These are phyloP conservation scores for Scleroderma citrinum DNA, from an alignment of 768 basidiomycete genomes.

Conservation along the genomic window DNA sequence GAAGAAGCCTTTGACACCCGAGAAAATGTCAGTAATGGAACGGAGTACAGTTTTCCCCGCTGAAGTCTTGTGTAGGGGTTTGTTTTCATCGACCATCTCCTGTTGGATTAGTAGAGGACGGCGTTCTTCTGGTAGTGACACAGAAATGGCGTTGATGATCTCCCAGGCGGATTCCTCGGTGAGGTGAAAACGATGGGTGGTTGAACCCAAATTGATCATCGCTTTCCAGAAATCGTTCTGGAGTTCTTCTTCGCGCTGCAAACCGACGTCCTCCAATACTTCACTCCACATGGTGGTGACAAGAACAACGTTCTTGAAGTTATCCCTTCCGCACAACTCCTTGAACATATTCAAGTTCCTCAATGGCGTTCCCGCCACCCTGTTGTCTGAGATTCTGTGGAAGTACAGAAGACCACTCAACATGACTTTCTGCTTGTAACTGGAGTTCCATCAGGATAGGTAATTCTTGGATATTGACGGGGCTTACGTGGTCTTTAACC, in stretches of 20 bases:
- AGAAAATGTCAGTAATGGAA: background rate
- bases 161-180: slow-evolving; percentile 21
- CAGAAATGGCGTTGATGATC: slow-evolving; percentile 14
- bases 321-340: slow-evolving; percentile 16
- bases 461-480: background rate
- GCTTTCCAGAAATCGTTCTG: slow-evolving; percentile 23
- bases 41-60: slow-evolving; percentile 27
- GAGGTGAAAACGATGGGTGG: slow-evolving; percentile 16
- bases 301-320: slow-evolving; percentile 26
- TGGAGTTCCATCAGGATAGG: background rate
- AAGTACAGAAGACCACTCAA: slow-evolving; percentile 30
- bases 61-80: slow-evolving; percentile 37
- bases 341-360: slow-evolving; percentile 29
- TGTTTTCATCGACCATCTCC: slow-evolving; percentile 40
- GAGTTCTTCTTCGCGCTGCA: slow-evolving; percentile 24
- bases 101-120: slow-evolving; percentile 38
- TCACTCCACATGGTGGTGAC: slow-evolving; percentile 33
- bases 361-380: slow-evolving; percentile 23
- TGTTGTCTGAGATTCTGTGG: slow-evolving; percentile 10
- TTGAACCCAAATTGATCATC: slow-evolving; percentile 26
- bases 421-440: slow-evolving; percentile 21
- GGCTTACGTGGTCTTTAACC: slow-evolving; percentile 23
- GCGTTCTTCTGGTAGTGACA: background rate
- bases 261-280: slow-evolving; percentile 10
- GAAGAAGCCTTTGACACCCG: background rate